Conservation (phyloP, 2,329 filamentous ascomycete species). For the Grosmannia penicillata region DNA sequence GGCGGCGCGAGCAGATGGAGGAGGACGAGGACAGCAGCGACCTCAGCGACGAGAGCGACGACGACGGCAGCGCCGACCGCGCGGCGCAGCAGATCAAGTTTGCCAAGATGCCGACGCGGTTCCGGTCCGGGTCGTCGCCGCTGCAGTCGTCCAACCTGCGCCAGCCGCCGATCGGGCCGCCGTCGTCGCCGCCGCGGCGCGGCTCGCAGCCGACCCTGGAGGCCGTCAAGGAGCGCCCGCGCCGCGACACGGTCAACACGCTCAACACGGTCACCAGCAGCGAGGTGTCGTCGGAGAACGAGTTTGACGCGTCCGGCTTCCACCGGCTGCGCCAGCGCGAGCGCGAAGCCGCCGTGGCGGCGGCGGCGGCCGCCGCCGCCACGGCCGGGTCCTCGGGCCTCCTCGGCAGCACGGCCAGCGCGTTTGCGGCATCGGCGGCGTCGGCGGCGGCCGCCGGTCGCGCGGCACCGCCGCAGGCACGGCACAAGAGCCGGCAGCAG, state of each 20-base stretch:
- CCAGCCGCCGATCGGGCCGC: constrained; percentile 33
- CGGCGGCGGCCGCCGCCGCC: constrained; percentile 8
- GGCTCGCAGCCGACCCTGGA: constrained; percentile 61
- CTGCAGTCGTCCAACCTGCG: constrained; percentile 51
- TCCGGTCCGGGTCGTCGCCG: constrained; percentile 78
- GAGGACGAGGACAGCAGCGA: constrained; percentile 81
- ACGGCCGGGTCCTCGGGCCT: no score
- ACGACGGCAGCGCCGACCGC: constrained; percentile 46
- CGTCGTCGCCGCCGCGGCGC: constrained; percentile 28
- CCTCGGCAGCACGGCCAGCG: no score
- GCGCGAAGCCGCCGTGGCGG: constrained; percentile 38
- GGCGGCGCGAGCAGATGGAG: constrained; percentile 59
- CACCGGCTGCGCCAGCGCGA: constrained; percentile 48
- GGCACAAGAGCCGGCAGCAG: neutral
- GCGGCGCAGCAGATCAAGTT: constrained; percentile 89
- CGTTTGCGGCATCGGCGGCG: no score
- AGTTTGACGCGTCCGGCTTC: constrained; percentile 53
- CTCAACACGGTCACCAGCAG: constrained; percentile 69
- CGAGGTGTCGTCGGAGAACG: constrained; percentile 71
- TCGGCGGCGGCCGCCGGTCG: no score
- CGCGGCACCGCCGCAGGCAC: no score
- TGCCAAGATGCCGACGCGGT: constrained; percentile 82
- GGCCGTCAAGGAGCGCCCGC: constrained; percentile 51
- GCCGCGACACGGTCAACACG: constrained; percentile 70
- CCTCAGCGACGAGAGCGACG: constrained; percentile 70